Percentiles rank a stretch among this genome's conserved stretches.
Conservation (phyloP, 495 filamentous ascomycete species). For the Hypoxylon fuscum region DNA sequence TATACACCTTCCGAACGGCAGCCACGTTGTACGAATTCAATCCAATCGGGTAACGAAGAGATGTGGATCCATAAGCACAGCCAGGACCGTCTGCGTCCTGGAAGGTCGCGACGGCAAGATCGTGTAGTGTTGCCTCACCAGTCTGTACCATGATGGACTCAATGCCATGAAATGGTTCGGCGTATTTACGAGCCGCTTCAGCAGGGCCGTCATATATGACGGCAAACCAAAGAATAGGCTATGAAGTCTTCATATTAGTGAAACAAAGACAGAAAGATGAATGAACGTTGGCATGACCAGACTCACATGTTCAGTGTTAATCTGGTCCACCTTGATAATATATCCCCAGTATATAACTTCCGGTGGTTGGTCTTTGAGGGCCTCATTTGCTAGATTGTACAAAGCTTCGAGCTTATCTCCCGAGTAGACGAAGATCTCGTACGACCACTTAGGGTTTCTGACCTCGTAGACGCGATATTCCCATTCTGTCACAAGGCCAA, state of each 20-base stretch:
- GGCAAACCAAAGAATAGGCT: constrained; percentile 11
- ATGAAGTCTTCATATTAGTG: neutral
- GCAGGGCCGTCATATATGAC: constrained; percentile 13
- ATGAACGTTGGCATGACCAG: neutral
- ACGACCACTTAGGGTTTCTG: constrained; percentile 22
- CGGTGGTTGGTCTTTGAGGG: constrained; percentile 6
- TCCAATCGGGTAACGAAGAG: constrained; percentile 16
- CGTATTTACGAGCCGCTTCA: neutral
- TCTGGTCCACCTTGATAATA: constrained; percentile 14
- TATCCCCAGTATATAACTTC: constrained; percentile 24
- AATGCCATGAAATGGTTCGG: constrained; percentile 19
- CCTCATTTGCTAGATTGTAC: constrained; percentile 14
- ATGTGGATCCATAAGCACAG: constrained; percentile 20
- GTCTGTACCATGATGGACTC: constrained; percentile 1
- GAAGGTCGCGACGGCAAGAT: no score
- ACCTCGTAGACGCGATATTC: constrained; percentile 21
- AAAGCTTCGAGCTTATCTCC: constrained; percentile 36
- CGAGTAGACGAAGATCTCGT: constrained; percentile 26
- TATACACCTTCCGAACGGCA: constrained; percentile 34
- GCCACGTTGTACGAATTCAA: constrained; percentile 17
- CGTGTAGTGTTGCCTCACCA: neutral
- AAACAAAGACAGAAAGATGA: no score
- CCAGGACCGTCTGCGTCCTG: constrained; percentile 10
- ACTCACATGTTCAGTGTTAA: constrained; percentile 12
- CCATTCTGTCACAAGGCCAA: constrained; percentile 56